phyloP scores from a whole-genome alignment of 2,329 filamentous ascomycete genomes.

The Plectosphaerella sp. region DNA sequence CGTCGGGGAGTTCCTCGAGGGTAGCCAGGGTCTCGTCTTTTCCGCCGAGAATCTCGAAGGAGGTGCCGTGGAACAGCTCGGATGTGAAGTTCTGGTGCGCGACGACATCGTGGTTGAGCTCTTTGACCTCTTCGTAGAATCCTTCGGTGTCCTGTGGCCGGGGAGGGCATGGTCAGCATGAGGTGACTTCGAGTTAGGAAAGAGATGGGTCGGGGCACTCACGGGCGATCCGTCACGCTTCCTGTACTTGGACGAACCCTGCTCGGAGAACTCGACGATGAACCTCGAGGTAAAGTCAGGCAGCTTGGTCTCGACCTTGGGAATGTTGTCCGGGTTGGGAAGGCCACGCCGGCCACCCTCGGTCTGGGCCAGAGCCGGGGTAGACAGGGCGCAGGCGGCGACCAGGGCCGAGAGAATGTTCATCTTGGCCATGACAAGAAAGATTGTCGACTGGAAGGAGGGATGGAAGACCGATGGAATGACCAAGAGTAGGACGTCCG shows the following conservation, averaged over 20 bases:
- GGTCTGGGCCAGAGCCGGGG: too few relatives aligned
- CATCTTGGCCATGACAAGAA: too few relatives aligned
- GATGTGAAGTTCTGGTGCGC: background rate
- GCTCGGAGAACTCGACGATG: constrained; percentile 2
- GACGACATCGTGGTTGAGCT: background rate
- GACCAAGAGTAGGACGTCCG: too few relatives aligned
- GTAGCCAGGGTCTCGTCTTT: background rate
- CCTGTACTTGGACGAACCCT: background rate
- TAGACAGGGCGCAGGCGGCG: too few relatives aligned
- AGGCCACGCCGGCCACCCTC: too few relatives aligned
- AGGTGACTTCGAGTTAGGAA: background rate
- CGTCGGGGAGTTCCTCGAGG: background rate
- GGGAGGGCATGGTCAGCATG: background rate
- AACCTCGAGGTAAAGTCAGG: background rate
- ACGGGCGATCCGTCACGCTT: constrained; percentile 1
- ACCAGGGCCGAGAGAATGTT: too few relatives aligned
- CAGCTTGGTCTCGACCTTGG: background rate
- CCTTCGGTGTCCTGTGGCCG: constrained; percentile 1
- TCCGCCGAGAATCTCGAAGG: constrained; percentile 1
- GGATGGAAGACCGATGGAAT: too few relatives aligned
- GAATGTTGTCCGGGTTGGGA: too few relatives aligned
- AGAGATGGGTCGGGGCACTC: background rate
- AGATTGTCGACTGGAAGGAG: too few relatives aligned
- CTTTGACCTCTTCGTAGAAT: background rate
- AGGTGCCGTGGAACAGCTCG: constrained; percentile 1